Conservation (phyloP, 1,284 basidiomycete species). For the Taiwanofungus camphoratus region DNA sequence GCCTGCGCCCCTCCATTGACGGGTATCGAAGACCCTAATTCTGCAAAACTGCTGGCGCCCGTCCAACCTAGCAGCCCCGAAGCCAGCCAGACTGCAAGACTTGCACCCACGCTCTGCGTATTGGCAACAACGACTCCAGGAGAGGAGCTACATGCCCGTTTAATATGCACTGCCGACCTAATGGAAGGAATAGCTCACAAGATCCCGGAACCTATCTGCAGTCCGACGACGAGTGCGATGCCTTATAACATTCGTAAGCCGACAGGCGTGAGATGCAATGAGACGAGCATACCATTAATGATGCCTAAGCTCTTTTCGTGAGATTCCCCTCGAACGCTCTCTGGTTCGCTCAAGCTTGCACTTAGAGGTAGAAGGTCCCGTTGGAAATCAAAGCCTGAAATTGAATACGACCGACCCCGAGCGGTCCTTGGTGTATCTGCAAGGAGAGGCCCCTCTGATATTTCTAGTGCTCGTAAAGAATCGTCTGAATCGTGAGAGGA, state of each 20-base stretch:
- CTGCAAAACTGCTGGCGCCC: slow-evolving; percentile 87
- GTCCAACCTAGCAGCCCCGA: slow-evolving; percentile 89
- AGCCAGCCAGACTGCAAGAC: slow-evolving; percentile 73
- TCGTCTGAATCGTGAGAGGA: slow-evolving; percentile 65
- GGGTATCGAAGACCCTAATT: slow-evolving; percentile 80
- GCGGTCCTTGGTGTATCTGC: slow-evolving; percentile 25
- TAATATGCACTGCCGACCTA: background rate
- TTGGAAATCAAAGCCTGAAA: slow-evolving; percentile 75
- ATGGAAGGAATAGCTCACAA: slow-evolving; percentile 49
- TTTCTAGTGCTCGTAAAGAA: slow-evolving; percentile 71
- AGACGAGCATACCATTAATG: slow-evolving; percentile 51
- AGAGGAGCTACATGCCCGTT: slow-evolving; percentile 53
- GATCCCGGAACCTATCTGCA: slow-evolving; percentile 90
- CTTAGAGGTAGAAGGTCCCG: slow-evolving; percentile 72
- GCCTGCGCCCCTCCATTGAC: slow-evolving; percentile 90
- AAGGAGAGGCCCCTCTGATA: slow-evolving; percentile 54
- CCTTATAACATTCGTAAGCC: no score
- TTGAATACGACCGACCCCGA: slow-evolving; percentile 60
- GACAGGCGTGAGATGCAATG: no score
- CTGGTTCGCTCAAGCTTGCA: slow-evolving; percentile 65
- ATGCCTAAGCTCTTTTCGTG: slow-evolving; percentile 73
- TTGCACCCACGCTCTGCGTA: slow-evolving; percentile 80
- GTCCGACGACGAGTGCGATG: slow-evolving; percentile 78
- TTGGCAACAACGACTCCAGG: slow-evolving; percentile 89
- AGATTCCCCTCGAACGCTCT: slow-evolving; percentile 38